These are phyloP conservation scores for Drosera capensis DNA, from an alignment of 148 eudicot genomes.

Conservation along the genomic window DNA sequence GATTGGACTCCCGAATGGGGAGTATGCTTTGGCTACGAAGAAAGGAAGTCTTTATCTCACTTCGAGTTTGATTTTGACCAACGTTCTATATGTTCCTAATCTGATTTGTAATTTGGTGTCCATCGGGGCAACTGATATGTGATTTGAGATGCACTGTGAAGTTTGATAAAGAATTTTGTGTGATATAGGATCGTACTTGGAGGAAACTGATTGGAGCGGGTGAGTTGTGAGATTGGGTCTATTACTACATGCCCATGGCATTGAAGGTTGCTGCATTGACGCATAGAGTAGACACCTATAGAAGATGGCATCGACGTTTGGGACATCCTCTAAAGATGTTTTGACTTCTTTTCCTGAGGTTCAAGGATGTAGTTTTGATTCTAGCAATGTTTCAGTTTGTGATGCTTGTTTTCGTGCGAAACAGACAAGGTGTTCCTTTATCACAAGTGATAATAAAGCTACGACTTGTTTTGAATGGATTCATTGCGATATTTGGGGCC, in stretches of 20 bases:
- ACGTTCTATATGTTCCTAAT: no score
- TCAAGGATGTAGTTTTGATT: not conserved
- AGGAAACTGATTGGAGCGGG: not conserved
- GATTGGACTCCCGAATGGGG: no score
- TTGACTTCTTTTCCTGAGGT: not conserved
- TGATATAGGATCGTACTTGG: not conserved
- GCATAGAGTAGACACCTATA: no score
- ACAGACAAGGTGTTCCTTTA: not conserved
- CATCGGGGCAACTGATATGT: no score
- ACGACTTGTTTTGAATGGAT: not conserved
- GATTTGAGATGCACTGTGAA: not conserved
- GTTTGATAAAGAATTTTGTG: not conserved
- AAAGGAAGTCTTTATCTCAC: no score
- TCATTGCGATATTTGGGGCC: not conserved
- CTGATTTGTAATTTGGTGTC: no score
- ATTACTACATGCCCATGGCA: not conserved
- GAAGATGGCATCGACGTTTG: not conserved
- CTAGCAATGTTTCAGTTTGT: no score
- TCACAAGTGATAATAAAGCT: not conserved
- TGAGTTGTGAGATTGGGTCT: not conserved
- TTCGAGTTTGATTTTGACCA: no score
- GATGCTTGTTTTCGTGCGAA: not conserved
- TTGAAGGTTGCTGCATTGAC: not conserved
- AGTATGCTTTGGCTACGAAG: no score
- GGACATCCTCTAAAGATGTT: not conserved